These are phyloP conservation scores for Calocera cornea DNA, from an alignment of 768 basidiomycete genomes.

Conservation along the genomic window DNA sequence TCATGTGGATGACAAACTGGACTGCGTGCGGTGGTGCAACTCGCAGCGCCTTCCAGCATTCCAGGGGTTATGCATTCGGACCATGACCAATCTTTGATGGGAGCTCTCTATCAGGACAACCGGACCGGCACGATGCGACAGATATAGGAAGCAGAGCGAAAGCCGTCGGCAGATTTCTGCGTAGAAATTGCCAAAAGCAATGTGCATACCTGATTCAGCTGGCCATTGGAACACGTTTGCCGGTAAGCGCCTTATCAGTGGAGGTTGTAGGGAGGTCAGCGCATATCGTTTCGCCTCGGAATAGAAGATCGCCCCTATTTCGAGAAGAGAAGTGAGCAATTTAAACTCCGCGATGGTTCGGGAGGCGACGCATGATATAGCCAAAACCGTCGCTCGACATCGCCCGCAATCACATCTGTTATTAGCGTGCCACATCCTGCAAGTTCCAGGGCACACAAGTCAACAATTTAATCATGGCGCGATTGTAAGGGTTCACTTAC, in stretches of 20 bases:
- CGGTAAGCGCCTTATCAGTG: conserved; percentile 1
- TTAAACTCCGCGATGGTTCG: conserved; percentile 4
- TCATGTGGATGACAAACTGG: background rate
- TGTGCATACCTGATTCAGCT: background rate
- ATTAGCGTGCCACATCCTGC: background rate
- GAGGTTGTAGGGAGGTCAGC: background rate
- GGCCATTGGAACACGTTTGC: background rate
- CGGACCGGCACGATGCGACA: background rate
- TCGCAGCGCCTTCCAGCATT: background rate
- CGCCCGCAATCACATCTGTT: background rate
- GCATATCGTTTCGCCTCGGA: background rate
- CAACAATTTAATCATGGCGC: background rate
- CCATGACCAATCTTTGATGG: background rate
- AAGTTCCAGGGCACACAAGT: background rate
- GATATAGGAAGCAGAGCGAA: background rate
- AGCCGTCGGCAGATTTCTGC: background rate
- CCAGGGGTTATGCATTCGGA: background rate
- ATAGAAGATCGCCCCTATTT: background rate
- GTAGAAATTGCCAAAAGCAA: conserved; percentile 1
- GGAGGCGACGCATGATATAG: background rate
- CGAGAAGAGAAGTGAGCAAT: background rate
- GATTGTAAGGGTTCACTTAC: background rate
- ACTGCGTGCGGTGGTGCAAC: background rate
- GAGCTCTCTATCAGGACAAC: background rate
- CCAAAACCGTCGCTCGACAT: background rate